phyloP scores from a whole-genome alignment of 768 basidiomycete species.

The Crucibulum laeve region DNA sequence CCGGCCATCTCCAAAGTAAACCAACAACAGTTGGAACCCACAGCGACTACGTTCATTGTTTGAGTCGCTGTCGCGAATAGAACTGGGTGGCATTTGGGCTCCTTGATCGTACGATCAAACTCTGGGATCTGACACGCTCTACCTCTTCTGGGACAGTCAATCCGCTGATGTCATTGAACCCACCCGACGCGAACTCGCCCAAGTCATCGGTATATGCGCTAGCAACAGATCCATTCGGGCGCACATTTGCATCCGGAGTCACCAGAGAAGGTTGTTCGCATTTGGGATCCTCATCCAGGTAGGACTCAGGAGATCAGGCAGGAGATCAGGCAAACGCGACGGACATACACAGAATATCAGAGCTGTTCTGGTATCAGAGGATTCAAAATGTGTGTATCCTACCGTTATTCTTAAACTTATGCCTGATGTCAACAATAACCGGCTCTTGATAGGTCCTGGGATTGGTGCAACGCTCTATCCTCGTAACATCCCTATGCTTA shows the following conservation, averaged over 20 bases:
- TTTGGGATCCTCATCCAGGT: conserved; percentile 94
- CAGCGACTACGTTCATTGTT: conserved; percentile 82
- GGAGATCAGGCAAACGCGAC: conserved; percentile 78
- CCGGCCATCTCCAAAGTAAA: conserved; percentile 45
- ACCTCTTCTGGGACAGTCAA: conserved; percentile 21
- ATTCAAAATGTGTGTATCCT: conserved; percentile 78
- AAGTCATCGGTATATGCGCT: conserved; percentile 79
- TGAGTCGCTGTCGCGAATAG: conserved; percentile 71
- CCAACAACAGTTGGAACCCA: conserved; percentile 73
- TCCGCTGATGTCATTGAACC: conserved; percentile 61
- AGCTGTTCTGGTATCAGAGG: conserved; percentile 83
- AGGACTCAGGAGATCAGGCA: too few relatives aligned
- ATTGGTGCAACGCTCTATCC: conserved; percentile 41
- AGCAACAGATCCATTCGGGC: conserved; percentile 75
- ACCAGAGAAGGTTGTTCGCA: conserved; percentile 83
- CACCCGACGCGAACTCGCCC: conserved; percentile 60
- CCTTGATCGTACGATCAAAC: conserved; percentile 88
- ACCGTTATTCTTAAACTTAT: conserved; percentile 1
- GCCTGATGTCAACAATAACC: conserved; percentile 4
- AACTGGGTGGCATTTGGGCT: conserved; percentile 92
- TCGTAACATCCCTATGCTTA: conserved; percentile 5
- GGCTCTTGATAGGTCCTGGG: conserved; percentile 84
- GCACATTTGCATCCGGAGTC: conserved; percentile 83
- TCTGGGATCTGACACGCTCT: conserved; percentile 78
- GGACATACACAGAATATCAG: conserved; percentile 98